Evolutionary conservation across 371 early-diverging fungal genomes (phyloP), one percentile per base, ranked within the genome.

Genomic region (Dichotomocladium elegans): DNA sequence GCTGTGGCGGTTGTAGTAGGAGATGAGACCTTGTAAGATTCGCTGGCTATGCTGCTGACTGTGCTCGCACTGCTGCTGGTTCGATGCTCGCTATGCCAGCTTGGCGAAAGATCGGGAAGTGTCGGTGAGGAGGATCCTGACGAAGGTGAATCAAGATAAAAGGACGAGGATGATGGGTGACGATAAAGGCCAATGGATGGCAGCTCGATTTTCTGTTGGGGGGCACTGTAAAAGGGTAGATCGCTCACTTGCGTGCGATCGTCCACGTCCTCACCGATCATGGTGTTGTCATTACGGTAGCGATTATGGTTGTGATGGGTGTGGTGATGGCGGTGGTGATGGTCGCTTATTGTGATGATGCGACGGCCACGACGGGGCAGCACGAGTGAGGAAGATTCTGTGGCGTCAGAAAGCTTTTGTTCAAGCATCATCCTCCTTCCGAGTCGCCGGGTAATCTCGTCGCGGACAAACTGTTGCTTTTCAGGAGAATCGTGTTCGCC

Each of bases 401-500:
- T 3, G 19, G 40, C 27, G 19, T 21, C 44, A 22, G 44, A 43
- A 19, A 8, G 14, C 41, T 34, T 30, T 48, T 54, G 52, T 34
- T 60, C 60, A 31, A 54, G 28, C 54, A 63, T 51, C 40, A 50
- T 47, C 14, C 58, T 47, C 27, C 57, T 50, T n/a, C 68, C 64
- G 15, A 68, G 55, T 8, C 80, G 62, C 30, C 68, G 55, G 3
- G 53, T 61, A 22, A 84, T 86, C 60, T 86, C 85, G 2, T 73
- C 68, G 26, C 73, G 76, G 33, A 86, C 80, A 67, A 79, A 86
- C 2, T 74, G 72, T 33, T 80, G 74, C 29, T 81, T 77, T 34
- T 78, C 81, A 0, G 68, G 68, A 4, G 79, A 74, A 30, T 80
- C 77, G 3, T 70, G 74, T 15, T 75, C 70, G 10, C 85, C 86